Percentiles rank a stretch among this genome's conserved stretches.
Evolutionary conservation across 192 early-diverging fungal species (phyloP).

Genomic region (Phycomyces nitens): DNA sequence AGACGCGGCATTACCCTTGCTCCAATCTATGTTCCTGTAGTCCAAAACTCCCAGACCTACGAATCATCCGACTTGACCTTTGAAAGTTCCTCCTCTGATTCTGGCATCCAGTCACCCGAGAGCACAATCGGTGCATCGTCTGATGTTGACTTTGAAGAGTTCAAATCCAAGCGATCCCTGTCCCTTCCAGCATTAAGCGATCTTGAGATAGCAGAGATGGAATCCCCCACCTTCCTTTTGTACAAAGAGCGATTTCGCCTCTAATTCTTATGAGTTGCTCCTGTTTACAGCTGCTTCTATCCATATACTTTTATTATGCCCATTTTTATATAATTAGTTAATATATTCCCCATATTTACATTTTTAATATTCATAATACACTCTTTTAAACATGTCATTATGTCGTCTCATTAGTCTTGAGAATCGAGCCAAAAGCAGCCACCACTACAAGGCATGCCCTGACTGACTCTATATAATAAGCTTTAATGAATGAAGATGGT

Average conservation of each 20-base stretch:
- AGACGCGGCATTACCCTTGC: not conserved
- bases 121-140: not conserved
- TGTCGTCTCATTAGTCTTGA: too few species aligned
- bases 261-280: not conserved
- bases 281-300: not conserved
- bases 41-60: not conserved
- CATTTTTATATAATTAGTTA: not conserved
- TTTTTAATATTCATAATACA: too few species aligned
- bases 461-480: too few species aligned
- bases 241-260: conserved; percentile 1
- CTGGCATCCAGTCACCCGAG: not conserved
- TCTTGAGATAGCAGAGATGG: not conserved
- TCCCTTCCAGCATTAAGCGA: not conserved
- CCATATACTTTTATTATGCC: not conserved
- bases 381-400: too few species aligned
- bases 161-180: not conserved
- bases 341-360: too few species aligned
- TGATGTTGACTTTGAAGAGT: not conserved
- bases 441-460: too few species aligned
- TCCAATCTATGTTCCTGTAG: not conserved
- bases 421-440: too few species aligned
- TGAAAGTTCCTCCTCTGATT: not conserved
- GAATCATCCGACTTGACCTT: not conserved
- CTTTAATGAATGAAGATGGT: too few species aligned
- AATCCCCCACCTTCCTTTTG: not conserved